A percentile compares a stretch with the other conserved stretches of the same genome.
These are phyloP conservation scores for Stagonosporopsis chrysanthemi DNA, from an alignment of 2,329 filamentous ascomycete species.

Conservation along the genomic window DNA sequence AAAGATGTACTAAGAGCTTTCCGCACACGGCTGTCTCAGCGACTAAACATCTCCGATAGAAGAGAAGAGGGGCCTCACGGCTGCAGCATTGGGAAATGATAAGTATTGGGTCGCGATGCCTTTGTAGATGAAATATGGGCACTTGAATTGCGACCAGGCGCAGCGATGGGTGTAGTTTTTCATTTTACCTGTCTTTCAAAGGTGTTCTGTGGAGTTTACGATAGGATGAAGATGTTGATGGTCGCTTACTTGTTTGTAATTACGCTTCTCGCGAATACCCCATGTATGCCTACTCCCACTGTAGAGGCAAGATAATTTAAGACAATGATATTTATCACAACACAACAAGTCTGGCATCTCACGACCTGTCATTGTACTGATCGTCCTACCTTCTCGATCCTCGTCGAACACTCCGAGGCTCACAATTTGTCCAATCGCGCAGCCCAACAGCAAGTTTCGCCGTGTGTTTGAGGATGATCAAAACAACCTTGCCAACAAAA, in stretches of 20 bases:
- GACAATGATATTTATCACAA: slow-evolving; percentile 6
- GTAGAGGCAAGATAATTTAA: slow-evolving; percentile 4
- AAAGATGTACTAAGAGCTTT: slow-evolving; percentile 37
- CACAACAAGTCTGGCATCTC: background rate
- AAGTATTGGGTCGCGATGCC: background rate
- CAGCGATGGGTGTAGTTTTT: slow-evolving; percentile 27
- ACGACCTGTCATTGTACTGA: background rate
- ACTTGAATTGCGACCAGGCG: slow-evolving; percentile 26
- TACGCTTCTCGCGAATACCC: slow-evolving; percentile 10
- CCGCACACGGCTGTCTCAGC: background rate
- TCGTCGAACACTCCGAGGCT: background rate
- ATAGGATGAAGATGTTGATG: slow-evolving; percentile 3
- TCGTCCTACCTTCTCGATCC: background rate
- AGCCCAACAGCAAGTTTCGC: background rate
- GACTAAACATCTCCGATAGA: slow-evolving; percentile 1
- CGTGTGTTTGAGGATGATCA: slow-evolving; percentile 7
- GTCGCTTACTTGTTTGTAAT: slow-evolving; percentile 6
- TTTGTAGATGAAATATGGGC: slow-evolving; percentile 15
- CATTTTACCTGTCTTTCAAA: slow-evolving; percentile 1
- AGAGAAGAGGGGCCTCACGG: slow-evolving; percentile 1
- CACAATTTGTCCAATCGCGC: background rate
- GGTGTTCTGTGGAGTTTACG: slow-evolving; percentile 3
- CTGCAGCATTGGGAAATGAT: slow-evolving; percentile 7
- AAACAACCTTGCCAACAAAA: slow-evolving; percentile 17
- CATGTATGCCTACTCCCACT: slow-evolving; percentile 16